These are phyloP conservation scores for Colletotrichum salicis DNA, from an alignment of 2,329 filamentous ascomycete species.

Conservation along the genomic window DNA sequence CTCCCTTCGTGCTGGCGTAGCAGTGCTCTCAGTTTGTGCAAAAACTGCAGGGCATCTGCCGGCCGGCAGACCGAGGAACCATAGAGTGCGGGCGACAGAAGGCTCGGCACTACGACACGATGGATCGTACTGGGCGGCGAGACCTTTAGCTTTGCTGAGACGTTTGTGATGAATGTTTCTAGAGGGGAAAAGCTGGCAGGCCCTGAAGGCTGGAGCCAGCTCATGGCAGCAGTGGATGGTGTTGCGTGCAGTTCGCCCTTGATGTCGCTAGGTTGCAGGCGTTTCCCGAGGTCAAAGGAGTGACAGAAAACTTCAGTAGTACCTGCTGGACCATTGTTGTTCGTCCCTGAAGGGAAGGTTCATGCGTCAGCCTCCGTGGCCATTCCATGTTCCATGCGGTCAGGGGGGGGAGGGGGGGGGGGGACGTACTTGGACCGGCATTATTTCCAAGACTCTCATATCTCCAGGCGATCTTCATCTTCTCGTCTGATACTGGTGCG, in stretches of 20 bases:
- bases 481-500: constrained; percentile 65
- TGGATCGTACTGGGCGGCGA: constrained; percentile 74
- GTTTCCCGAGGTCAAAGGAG: constrained; percentile 76
- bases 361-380: background rate
- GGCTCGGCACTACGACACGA: constrained; percentile 82
- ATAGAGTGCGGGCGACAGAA: constrained; percentile 90
- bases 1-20: constrained; percentile 74
- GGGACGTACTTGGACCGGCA: constrained; percentile 35
- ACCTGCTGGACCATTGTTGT: constrained; percentile 18
- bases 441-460: constrained; percentile 78
- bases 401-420: too few relatives aligned
- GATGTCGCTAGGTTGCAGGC: constrained; percentile 61
- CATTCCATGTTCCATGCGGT: background rate
- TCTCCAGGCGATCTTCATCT: constrained; percentile 99
- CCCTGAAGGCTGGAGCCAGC: constrained; percentile 29
- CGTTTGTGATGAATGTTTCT: constrained; percentile 68
- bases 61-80: constrained; percentile 76
- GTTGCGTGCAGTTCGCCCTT: constrained; percentile 63
- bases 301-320: constrained; percentile 70
- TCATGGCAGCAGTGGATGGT: constrained; percentile 45
- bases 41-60: constrained; percentile 78
- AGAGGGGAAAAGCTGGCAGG: constrained; percentile 63
- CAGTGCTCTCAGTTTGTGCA: constrained; percentile 81
- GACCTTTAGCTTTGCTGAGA: constrained; percentile 65
- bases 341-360: constrained; percentile 1